phyloP scores from a whole-genome alignment of 192 early-diverging fungal species.

The Dissophora ornata region DNA sequence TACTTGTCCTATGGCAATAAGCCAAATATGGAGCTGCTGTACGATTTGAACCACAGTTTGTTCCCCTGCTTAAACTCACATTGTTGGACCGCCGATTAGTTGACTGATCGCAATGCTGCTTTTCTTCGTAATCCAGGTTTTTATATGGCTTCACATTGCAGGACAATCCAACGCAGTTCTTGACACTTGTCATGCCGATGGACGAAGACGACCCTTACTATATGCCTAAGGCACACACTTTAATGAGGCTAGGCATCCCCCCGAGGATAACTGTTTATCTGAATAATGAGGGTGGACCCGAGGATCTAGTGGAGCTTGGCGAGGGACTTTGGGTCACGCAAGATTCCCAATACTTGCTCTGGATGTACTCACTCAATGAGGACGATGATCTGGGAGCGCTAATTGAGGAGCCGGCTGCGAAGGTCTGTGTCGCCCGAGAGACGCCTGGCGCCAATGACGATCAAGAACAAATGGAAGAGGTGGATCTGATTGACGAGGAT shows the following conservation, averaged over 20 bases:
- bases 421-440: constrained; percentile 15
- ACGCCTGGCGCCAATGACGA: neutral
- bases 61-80: too few relatives aligned
- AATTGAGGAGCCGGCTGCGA: constrained; percentile 20
- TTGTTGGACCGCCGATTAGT: too few relatives aligned
- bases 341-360: constrained; percentile 31
- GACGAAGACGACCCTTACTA: constrained; percentile 38
- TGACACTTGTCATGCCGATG: constrained; percentile 34
- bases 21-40: constrained; percentile 74
- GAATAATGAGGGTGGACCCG: neutral
- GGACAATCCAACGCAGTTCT: constrained; percentile 59
- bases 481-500: constrained; percentile 27
- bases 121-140: constrained; percentile 54
- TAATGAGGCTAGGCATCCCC: constrained; percentile 25
- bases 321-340: constrained; percentile 29
- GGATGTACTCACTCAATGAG: constrained; percentile 49
- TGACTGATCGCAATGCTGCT: too few relatives aligned
- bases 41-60: neutral
- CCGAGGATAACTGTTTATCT: constrained; percentile 24
- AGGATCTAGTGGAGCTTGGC: constrained; percentile 26
- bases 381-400: constrained; percentile 44
- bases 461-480: constrained; percentile 23
- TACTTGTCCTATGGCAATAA: constrained; percentile 77
- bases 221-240: constrained; percentile 48
- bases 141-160: constrained; percentile 72